Evolutionary conservation across 1,284 basidiomycete genomes (phyloP), one percentile per base, ranked within the genome.

Genomic region (Agaricales sp.): DNA sequence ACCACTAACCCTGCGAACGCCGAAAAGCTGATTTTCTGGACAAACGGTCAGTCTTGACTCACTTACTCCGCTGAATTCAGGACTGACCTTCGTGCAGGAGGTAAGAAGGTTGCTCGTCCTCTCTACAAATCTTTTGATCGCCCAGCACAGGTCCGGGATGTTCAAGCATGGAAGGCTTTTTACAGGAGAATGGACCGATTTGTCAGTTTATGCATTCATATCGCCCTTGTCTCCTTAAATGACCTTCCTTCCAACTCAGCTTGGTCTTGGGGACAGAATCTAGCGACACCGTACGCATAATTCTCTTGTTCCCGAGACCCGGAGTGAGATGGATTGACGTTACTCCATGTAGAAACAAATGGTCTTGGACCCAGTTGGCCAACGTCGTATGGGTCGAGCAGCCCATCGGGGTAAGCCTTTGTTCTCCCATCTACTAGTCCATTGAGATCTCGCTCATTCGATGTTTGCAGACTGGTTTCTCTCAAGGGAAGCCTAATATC

Each of bases 301-400:
- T n/a, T n/a, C n/a, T n/a, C n/a, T n/a, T 80, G 78, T 2, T 71
- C 73, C 49, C 78, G n/a, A n/a, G 86, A 1, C 80, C 74, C 0
- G 65, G 64, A 1, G n/a, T n/a, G n/a, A n/a, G n/a, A n/a, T n/a
- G n/a, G n/a, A n/a, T n/a, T n/a, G n/a, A n/a, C n/a, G n/a, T n/a
- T n/a, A n/a, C n/a, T n/a, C n/a, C n/a, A 6, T 30, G 26, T 30
- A 30, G 26, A 6, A 92, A 91, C 55, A 74, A 82, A 53, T 78
- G 76, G 59, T 82, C 83, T 57, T 92, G 87, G 87, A 87, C 84
- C 1, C 90, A 91, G 58, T 66, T 90, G 22, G 84, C 83, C 1
- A 86, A 80, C 52, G 67, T 90, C n/a, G 64, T 91, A 13, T 92
- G 76, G 72, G 75, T 92, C 3, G 88, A 93, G 58, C 90, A 92